Evolutionary conservation across 306 rosid genomes (phyloP).

Genomic region (Clitoria ternatea): DNA sequence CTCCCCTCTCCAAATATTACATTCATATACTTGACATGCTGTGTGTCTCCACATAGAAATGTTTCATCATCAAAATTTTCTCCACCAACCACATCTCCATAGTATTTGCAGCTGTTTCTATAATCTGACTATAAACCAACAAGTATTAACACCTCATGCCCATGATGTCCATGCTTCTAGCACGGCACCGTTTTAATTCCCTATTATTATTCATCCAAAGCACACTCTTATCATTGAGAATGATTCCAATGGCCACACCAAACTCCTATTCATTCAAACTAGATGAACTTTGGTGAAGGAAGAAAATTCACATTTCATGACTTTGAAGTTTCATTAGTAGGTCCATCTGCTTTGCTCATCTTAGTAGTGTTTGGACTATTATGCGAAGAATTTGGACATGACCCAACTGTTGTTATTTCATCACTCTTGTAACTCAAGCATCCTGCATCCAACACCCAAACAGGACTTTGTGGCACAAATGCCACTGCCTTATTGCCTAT

Average conservation of each 20-base stretch:
- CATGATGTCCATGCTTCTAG: conserved; percentile 30
- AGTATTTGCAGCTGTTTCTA: conserved; percentile 32
- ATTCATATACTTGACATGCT: conserved; percentile 18
- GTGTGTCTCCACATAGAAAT: conserved; percentile 27
- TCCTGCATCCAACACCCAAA: conserved; percentile 76
- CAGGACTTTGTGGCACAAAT: conserved; percentile 68
- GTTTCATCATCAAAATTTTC: conserved; percentile 35
- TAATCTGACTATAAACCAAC: conserved; percentile 32
- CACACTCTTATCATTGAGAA: conserved; percentile 18
- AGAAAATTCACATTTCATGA: conserved; percentile 56
- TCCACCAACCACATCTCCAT: conserved; percentile 25
- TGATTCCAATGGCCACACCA: conserved; percentile 38
- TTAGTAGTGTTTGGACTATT: conserved; percentile 48
- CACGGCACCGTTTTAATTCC: conserved; percentile 19
- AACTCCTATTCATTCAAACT: conserved; percentile 64
- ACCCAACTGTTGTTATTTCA: conserved; percentile 63
- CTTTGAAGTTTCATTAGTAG: conserved; percentile 32
- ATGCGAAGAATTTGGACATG: conserved; percentile 66
- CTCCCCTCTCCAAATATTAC: conserved; percentile 23
- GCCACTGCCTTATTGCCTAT: conserved; percentile 30
- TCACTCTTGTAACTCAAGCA: conserved; percentile 82
- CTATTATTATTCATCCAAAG: conserved; percentile 32
- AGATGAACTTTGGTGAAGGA: conserved; percentile 38
- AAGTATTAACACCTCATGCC: conserved; percentile 13
- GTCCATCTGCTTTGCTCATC: conserved; percentile 46